Evolutionary conservation across 1,284 basidiomycete species (phyloP), one percentile per base, ranked within the genome.

Genomic region (Ustilago shanxiensis): DNA sequence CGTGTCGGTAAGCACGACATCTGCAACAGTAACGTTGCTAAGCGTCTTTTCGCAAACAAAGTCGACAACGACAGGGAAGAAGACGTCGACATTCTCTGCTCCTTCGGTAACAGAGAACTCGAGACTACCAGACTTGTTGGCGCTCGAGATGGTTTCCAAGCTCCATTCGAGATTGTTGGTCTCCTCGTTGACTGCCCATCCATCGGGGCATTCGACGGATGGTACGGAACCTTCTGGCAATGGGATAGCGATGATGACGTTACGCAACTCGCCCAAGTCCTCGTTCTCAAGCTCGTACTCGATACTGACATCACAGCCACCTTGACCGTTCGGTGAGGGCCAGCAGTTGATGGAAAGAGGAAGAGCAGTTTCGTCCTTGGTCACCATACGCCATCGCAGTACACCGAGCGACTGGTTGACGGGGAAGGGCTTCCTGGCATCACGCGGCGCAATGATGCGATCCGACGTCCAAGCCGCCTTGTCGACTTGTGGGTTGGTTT

Each of bases 281-380:
- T 70, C 66, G 69, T 94, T 92, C 86, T 96, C 94, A 53, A 98
- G 92, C 86, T 98, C 95, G 86, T 97, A 99, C 87, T 98, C 96
- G 81, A 98, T 93, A 86, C 93, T 96, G 64, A 98, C 94, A 79
- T 97, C 95, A 79, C 92, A 93, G 9, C 73, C 80, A 18, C 83
- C 83, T 79, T 95, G 92, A 79, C 94, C 95, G 55, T 93, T 92
- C 2, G 93, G 92, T 31, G 94, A 93, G 5, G 95, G 95, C 96
- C 96, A 98, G 87, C 93, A 95, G 83, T 95, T 98, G 86, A 98
- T 93, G 18, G 93, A 93, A 65, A 99, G 87, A 1, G 96, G 96
- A 22, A 97, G 91, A 72, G 92, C 90, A 67, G 91, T 93, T 88
- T 98, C 96, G 86, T 98, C 96, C 83, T 92, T 95, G 29, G 93